Base-by-base conservation (phyloP, 2,329 filamentous ascomycete genomes). In the Metarhizium anisopliae region DNA sequence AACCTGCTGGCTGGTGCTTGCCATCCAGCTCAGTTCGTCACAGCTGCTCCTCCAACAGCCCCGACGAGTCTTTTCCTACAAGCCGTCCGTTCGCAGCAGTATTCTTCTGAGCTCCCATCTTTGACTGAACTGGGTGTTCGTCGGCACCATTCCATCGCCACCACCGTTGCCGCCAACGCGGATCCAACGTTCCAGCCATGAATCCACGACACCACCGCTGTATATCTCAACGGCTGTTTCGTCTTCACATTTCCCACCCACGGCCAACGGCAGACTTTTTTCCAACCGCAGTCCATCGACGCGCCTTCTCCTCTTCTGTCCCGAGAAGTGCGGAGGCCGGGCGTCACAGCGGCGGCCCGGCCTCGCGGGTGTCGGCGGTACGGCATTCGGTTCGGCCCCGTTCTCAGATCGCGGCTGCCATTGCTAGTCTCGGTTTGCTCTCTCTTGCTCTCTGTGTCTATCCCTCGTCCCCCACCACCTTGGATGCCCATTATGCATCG, bases 161-260 rank as follows among this genome's bases (percentile, higher is more conserved):
- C 11, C 42, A 3, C 3, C 42, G 14, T 42, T 42, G 40, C 16
- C 6, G 18, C 16, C 42, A 45, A 11, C n/a, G 6, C 6, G 16
- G 42, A 42, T 20, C 16, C 18, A 16, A 49, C 20, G 25, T 36
- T 53, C 29, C 29, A 30, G 56, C 55, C 55, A 63, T 63, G 61
- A 56, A 54, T 42, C 45, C 40, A 50, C 55, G 55, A 45, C 53
- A 54, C 11, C 49, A 57, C 49, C 52, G 50, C 50, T 54, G 55
- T 38, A 52, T 59, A 49, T 54, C 59, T 7, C 59, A 56, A 45
- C 58, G 51, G 45, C 50, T 62, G 30, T 45, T 51, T 47, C 49
- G 51, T 38, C 38, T 40, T 18, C 47, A 47, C 47, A 47, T 35
- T 14, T 36, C 49, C 40, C 52, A 38, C 18, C 29, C 18, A 29